Percentiles rank a stretch among this genome's conserved stretches.
phyloP scores from a whole-genome alignment of 371 early-diverging fungal genomes.

The Entomophthora muscae region DNA sequence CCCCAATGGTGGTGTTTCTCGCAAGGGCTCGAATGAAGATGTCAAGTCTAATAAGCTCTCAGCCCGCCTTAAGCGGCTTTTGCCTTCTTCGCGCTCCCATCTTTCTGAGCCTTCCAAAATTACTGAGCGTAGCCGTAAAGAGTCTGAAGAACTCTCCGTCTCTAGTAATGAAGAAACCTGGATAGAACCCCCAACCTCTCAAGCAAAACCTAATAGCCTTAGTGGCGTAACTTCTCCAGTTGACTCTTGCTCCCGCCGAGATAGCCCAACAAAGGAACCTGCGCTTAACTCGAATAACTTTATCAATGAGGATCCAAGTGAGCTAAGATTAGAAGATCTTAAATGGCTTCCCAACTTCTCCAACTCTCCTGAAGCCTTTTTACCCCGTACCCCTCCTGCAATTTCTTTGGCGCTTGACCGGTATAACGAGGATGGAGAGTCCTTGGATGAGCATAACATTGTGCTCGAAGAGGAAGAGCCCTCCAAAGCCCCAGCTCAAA shows the following conservation, averaged over 20 bases:
- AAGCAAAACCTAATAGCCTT: not conserved
- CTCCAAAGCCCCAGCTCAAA: not conserved
- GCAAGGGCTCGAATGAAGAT: not conserved
- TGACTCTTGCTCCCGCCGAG: not conserved
- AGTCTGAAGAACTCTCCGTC: not conserved
- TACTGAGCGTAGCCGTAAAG: not conserved
- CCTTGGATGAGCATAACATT: not conserved
- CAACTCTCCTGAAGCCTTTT: not conserved
- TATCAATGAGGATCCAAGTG: not conserved
- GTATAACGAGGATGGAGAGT: not conserved
- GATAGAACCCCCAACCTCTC: not conserved
- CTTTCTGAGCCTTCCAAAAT: not conserved
- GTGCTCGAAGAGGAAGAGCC: not conserved
- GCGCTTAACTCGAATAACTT: not conserved
- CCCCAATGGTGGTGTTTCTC: not conserved
- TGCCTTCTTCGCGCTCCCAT: not conserved
- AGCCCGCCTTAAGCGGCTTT: not conserved
- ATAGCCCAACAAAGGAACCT: not conserved
- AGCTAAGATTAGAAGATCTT: conserved; percentile 8
- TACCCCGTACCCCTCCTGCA: not conserved
- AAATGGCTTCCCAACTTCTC: not conserved
- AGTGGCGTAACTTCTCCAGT: not conserved
- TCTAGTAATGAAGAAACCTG: not conserved
- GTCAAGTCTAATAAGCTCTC: not conserved
- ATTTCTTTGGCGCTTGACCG: not conserved